These are phyloP conservation scores for Candida neerlandica DNA, from an alignment of 1,139 yeast genomes.

Conservation along the genomic window DNA sequence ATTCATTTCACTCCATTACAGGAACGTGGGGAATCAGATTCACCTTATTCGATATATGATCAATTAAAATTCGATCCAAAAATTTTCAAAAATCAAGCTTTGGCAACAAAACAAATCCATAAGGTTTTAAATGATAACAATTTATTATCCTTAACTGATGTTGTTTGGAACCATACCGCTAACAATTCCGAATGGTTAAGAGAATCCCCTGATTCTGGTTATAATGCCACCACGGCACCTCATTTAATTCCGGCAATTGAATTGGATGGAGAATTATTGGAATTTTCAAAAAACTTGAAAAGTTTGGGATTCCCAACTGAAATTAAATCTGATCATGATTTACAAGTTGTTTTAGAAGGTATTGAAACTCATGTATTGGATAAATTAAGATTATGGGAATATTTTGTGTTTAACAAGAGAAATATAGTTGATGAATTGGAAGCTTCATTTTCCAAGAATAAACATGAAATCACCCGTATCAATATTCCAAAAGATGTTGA, in stretches of 20 bases:
- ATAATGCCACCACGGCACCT: constrained; percentile 84
- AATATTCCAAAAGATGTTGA: constrained; percentile 36
- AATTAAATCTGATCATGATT: constrained; percentile 52
- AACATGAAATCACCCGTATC: constrained; percentile 24
- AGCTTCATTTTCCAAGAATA: constrained; percentile 40
- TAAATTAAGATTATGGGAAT: constrained; percentile 81
- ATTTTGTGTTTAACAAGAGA: constrained; percentile 66
- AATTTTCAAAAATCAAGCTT: constrained; percentile 51
- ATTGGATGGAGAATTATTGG: constrained; percentile 67
- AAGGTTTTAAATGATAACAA: constrained; percentile 56
- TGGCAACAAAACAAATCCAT: constrained; percentile 30
- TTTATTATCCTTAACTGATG: constrained; percentile 81
- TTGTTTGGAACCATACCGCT: constrained; percentile 95
- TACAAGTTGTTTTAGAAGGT: constrained; percentile 64
- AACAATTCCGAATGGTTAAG: constrained; percentile 83
- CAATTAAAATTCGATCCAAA: constrained; percentile 76
- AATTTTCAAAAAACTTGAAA: constrained; percentile 59
- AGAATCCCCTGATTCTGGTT: constrained; percentile 89
- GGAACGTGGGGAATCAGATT: constrained; percentile 81
- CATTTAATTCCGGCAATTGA: constrained; percentile 84
- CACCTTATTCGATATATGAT: constrained; percentile 91
- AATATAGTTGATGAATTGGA: constrained; percentile 35
- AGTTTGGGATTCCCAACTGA: constrained; percentile 62
- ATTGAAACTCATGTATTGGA: constrained; percentile 67
- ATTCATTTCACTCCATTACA: constrained; percentile 94